Conservation (phyloP, 2,329 filamentous ascomycete genomes). For the Penicillium janthinellum region DNA sequence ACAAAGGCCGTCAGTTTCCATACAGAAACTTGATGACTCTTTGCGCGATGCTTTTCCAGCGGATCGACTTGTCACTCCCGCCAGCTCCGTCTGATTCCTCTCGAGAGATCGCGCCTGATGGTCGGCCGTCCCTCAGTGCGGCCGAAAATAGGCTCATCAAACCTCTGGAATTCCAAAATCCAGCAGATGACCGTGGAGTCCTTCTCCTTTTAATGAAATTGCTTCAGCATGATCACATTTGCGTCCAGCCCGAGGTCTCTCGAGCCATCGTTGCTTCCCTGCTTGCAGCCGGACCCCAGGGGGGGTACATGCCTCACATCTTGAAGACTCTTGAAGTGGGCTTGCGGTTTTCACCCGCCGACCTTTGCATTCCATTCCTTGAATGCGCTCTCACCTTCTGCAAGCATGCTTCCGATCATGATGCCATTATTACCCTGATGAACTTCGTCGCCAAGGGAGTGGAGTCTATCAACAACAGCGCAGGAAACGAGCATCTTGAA, state of each 20-base stretch:
- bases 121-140: conserved; percentile 37
- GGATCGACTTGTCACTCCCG: conserved; percentile 40
- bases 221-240: conserved; percentile 59
- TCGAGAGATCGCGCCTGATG: conserved; percentile 26
- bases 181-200: conserved; percentile 33
- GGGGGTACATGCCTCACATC: conserved; percentile 54
- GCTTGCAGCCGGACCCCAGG: conserved; percentile 53
- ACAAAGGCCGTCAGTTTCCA: conserved; percentile 51
- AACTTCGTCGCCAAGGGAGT: conserved; percentile 49
- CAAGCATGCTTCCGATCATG: conserved; percentile 38
- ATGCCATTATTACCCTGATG: conserved; percentile 42
- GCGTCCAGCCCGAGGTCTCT: conserved; percentile 51
- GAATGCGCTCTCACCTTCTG: conserved; percentile 60
- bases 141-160: conserved; percentile 39
- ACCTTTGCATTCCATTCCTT: conserved; percentile 58
- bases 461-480: conserved; percentile 51
- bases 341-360: conserved; percentile 55
- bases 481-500: conserved; percentile 51
- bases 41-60: conserved; percentile 41
- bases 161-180: conserved; percentile 18
- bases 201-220: conserved; percentile 61
- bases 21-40: conserved; percentile 46
- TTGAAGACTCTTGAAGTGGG: conserved; percentile 56
- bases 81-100: conserved; percentile 30
- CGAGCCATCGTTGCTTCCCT: conserved; percentile 61